A percentile compares a stretch with the other conserved stretches of the same genome.
These are phyloP conservation scores for Emydomyces testavorans DNA, from an alignment of 2,329 filamentous ascomycete species.

Conservation along the genomic window DNA sequence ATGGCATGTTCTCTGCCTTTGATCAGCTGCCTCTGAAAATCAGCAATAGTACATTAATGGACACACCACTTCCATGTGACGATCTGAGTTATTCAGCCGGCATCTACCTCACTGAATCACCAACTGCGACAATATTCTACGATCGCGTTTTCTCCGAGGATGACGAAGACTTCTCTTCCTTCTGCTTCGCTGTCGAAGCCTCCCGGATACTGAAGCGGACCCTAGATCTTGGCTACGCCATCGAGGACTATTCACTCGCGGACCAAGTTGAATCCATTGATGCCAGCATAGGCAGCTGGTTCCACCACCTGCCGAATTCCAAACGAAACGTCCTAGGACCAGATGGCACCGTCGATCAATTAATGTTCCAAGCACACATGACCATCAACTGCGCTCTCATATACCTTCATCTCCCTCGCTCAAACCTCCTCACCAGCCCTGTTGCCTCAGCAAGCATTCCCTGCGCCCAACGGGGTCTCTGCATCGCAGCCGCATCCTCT, in stretches of 20 bases:
- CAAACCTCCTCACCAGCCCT: slow-evolving; percentile 52
- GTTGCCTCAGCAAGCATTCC: slow-evolving; percentile 40
- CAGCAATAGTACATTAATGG: slow-evolving; percentile 55
- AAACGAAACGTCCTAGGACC: slow-evolving; percentile 60
- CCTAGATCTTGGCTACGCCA: slow-evolving; percentile 39
- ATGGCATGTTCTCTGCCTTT: slow-evolving; percentile 73
- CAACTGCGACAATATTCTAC: slow-evolving; percentile 63
- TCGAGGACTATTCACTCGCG: slow-evolving; percentile 31
- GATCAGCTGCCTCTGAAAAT: slow-evolving; percentile 41
- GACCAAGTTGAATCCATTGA: slow-evolving; percentile 51
- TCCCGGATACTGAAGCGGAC: slow-evolving; percentile 67
- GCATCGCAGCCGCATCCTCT: slow-evolving; percentile 32
- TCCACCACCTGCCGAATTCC: slow-evolving; percentile 59
- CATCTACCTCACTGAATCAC: slow-evolving; percentile 48
- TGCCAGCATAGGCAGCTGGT: slow-evolving; percentile 58
- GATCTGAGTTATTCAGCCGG: slow-evolving; percentile 50
- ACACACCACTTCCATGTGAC: slow-evolving; percentile 69
- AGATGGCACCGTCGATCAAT: slow-evolving; percentile 66
- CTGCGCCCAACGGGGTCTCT: slow-evolving; percentile 31
- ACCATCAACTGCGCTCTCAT: slow-evolving; percentile 55
- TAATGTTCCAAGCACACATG: slow-evolving; percentile 86
- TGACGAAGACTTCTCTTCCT: slow-evolving; percentile 62
- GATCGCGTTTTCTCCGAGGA: slow-evolving; percentile 62
- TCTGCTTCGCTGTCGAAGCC: slow-evolving; percentile 72
- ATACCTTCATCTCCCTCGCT: slow-evolving; percentile 67